A percentile compares a stretch with the other conserved stretches of the same genome.
Conservation (phyloP, 345 rosid species). For the Raphanus sativus region DNA sequence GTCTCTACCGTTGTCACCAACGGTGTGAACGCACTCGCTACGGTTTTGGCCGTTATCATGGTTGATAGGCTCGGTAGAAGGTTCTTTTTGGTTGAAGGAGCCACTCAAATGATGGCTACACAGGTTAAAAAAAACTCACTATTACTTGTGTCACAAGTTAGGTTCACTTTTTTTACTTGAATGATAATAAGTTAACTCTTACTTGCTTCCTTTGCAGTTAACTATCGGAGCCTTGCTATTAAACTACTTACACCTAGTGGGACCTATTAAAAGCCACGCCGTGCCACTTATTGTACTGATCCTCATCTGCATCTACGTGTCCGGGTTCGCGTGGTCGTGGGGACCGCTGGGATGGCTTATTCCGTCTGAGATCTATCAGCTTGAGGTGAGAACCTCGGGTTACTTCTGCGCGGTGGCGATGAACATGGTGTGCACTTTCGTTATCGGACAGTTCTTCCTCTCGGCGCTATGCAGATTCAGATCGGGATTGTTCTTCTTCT, state of each 20-base stretch:
- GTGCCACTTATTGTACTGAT: constrained; percentile 37
- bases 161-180: background rate
- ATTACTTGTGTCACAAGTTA: background rate
- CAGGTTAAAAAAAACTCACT: constrained; percentile 10
- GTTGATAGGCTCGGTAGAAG: constrained; percentile 30
- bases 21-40: constrained; percentile 29
- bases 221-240: constrained; percentile 23
- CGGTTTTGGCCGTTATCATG: background rate
- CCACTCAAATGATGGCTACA: constrained; percentile 21
- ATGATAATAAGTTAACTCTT: constrained; percentile 9
- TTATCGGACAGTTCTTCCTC: constrained; percentile 56
- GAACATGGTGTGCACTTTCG: constrained; percentile 53
- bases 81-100: constrained; percentile 22
- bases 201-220: background rate
- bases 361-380: constrained; percentile 59
- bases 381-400: constrained; percentile 60
- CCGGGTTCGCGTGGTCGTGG: constrained; percentile 73
- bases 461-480: constrained; percentile 56
- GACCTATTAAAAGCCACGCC: constrained; percentile 16
- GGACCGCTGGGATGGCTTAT: constrained; percentile 75
- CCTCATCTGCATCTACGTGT: constrained; percentile 51
- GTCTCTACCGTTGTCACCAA: constrained; percentile 36
- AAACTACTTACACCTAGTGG: constrained; percentile 14
- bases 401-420: constrained; percentile 62
- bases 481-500: constrained; percentile 57